Evolutionary conservation across 2,329 filamentous ascomycete species (phyloP).

Genomic region (Celoporthe dispersa): DNA sequence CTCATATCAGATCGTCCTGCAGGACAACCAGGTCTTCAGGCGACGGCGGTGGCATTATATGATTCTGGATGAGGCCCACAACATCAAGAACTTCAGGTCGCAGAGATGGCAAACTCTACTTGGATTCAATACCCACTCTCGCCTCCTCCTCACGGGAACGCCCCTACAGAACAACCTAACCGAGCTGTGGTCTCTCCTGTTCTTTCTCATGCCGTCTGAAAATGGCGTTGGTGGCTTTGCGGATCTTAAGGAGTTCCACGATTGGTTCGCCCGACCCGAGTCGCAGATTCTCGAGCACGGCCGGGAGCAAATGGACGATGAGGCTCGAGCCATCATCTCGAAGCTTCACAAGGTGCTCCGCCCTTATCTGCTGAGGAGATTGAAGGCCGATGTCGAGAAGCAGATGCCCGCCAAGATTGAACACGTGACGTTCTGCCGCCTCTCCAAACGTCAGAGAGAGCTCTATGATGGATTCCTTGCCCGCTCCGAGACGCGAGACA

Average conservation of each 20-base stretch:
- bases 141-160: conserved; percentile 89
- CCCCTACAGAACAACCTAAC: conserved; percentile 96
- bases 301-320: conserved; percentile 89
- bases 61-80: conserved; percentile 97
- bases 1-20: conserved; percentile 93
- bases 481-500: conserved; percentile 85
- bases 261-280: conserved; percentile 94
- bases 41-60: conserved; percentile 95
- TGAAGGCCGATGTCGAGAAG: conserved; percentile 98
- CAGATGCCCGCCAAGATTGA: conserved; percentile 99
- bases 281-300: conserved; percentile 96
- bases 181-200: conserved; percentile 94
- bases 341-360: conserved; percentile 94
- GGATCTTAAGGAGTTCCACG: conserved; percentile 92
- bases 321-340: conserved; percentile 86
- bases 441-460: conserved; percentile 94
- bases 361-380: conserved; percentile 84
- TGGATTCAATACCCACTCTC: conserved; percentile 87
- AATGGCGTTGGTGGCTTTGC: conserved; percentile 89
- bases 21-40: conserved; percentile 93
- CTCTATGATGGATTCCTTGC: conserved; percentile 96
- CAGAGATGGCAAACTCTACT: conserved; percentile 95
- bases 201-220: conserved; percentile 93
- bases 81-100: conserved; percentile 99
- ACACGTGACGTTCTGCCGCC: conserved; percentile 91